Evolutionary conservation across 176 grass and related monocot genomes (phyloP).

Genomic region (Aegilops umbellulata): DNA sequence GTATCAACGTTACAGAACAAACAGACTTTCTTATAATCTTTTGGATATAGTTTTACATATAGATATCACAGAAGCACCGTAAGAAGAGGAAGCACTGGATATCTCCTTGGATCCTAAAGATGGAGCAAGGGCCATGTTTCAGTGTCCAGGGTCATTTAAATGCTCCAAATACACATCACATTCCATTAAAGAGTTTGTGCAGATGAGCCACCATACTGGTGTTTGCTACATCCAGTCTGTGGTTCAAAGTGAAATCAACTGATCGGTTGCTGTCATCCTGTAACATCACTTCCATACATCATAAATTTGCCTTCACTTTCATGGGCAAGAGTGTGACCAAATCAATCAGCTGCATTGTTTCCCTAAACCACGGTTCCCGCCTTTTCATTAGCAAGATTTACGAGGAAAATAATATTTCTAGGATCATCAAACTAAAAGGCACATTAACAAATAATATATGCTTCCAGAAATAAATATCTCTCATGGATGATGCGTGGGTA

Average conservation of each 20-base stretch:
- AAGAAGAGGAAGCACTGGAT: too few relatives aligned
- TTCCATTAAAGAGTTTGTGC: background rate
- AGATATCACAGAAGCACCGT: too few relatives aligned
- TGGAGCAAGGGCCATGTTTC: background rate
- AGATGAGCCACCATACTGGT: background rate
- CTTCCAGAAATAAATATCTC: background rate
- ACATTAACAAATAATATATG: background rate
- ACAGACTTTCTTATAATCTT: too few relatives aligned
- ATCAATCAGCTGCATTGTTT: background rate
- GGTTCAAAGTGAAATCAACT: constrained; percentile 6
- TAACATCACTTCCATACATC: background rate
- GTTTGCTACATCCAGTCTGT: background rate
- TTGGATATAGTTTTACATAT: too few relatives aligned
- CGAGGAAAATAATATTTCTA: background rate
- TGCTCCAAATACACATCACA: background rate
- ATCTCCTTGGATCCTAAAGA: background rate
- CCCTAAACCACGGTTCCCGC: background rate
- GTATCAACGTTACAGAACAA: too few relatives aligned
- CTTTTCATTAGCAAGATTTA: background rate
- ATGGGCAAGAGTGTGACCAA: background rate
- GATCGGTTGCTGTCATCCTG: background rate
- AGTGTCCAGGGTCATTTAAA: background rate
- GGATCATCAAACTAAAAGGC: background rate
- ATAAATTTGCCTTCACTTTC: background rate
- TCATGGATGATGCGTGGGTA: background rate